phyloP scores from a whole-genome alignment of 345 rosid genomes.

The Citrus australasica region DNA sequence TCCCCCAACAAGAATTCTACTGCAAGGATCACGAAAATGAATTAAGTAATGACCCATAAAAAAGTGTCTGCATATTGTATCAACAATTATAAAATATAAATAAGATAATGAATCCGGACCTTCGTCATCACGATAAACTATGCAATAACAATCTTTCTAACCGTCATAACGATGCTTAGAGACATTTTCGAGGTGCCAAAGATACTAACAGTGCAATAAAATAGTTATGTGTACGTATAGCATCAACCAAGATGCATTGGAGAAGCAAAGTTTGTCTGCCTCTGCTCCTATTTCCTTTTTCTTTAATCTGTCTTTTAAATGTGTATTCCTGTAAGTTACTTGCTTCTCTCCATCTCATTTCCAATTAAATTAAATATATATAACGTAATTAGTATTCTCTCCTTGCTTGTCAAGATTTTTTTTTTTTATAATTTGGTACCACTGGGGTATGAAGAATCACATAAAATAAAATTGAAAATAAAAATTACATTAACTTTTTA shows the following conservation, averaged over 20 bases:
- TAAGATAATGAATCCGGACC: background rate
- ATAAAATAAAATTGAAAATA: background rate
- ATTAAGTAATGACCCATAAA: background rate
- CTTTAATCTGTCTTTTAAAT: background rate
- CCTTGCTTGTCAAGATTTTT: background rate
- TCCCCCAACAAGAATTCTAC: background rate
- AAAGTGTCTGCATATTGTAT: background rate
- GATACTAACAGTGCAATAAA: background rate
- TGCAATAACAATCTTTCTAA: background rate
- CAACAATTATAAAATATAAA: background rate
- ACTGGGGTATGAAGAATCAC: background rate
- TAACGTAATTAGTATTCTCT: background rate
- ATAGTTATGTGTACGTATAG: background rate
- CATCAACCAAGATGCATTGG: slow-evolving; percentile 8
- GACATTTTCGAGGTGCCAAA: background rate
- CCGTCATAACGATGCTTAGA: background rate
- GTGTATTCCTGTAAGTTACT: background rate
- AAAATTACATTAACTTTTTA: background rate
- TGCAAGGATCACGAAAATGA: background rate
- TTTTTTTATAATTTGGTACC: background rate
- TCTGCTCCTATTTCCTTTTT: background rate
- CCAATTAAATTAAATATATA: no score
- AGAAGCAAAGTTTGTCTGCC: slow-evolving; percentile 20
- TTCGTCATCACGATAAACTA: background rate
- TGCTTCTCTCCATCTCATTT: background rate